Base-by-base conservation (phyloP, 1,284 basidiomycete species). In the Bondarzewia mesenterica region DNA sequence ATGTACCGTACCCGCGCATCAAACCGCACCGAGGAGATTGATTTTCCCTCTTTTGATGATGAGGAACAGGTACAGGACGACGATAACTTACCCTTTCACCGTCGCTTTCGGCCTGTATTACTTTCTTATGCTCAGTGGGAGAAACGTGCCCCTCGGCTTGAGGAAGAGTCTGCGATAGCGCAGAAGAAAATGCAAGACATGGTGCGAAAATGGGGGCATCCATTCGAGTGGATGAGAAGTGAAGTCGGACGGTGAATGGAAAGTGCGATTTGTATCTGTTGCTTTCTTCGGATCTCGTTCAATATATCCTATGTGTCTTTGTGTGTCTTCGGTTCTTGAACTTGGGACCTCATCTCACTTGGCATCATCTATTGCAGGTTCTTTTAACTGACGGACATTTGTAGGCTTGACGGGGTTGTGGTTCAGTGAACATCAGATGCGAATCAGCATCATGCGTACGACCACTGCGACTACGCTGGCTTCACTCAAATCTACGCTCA, bases 81-180 rank as follows among this genome's bases (percentile, higher is more conserved):
- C 7, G 52, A 53, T n/a, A n/a, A 36, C 7, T 18, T 51, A 25
- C 53, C 53, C 7, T 29, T 25, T 8, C 42, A 44, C 27, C 49
- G 46, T 18, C 52, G 53, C 20, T 54, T 54, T 42, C 49, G 53
- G 2, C 53, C 53, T 0, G 53, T 54, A 7, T 45, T 54, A 15
- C 43, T 49, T 1, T 49, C 54, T 47, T 47, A 52, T 25, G 41
- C 4, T 12, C 53, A 54, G 39, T 54, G 53, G 53, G 38, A 39
- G 22, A 49, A 54, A n/a, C 52, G 52, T 10, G 53, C 52, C 7
- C 52, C 52, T 3, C 43, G 43, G 22, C 29, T 54, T 7, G 42
- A 18, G 32, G 46, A 41, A 20, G 49, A 54, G 26, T 47, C 49
- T 23, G 49, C 44, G 7, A 44, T 35, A 3, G 52, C 53, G 5